Evolutionary conservation across 2,329 filamentous ascomycete species (phyloP), one percentile per base, ranked within the genome.

Genomic region (Diaporthe vexans): DNA sequence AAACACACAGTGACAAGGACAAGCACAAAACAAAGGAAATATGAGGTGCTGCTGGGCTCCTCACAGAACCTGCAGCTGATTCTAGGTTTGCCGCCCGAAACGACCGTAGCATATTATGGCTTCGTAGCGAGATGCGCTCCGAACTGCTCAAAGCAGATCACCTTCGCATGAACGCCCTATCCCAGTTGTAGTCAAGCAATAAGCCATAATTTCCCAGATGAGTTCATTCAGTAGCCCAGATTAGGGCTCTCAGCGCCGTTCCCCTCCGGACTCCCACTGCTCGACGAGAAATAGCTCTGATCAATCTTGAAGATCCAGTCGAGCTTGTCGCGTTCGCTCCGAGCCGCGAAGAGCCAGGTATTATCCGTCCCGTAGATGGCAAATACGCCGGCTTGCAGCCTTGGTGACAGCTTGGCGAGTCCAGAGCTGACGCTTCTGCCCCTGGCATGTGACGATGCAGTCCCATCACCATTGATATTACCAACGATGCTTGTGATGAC

Each of bases 251-350:
- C 83, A 26, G 82, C 80, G 21, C 82, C 82, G 76, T 84, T 86
- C 56, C 80, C 81, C 54, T 78, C 82, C 2, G 59, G 68, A 17
- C 74, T 76, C 56, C 77, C 78, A 76, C 86, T 88, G 72, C 83
- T 85, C 15, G 83, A 86, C 48, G 88, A 86, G 79, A 89, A 83
- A 78, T 89, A 91, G 69, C 93, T 94, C 86, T 98, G 94, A 83
- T 99, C 97, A 78, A 99, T 95, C 80, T 94, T 93, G 83, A 97
- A 90, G 78, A 99, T 98, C 97, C 97, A 99, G 82, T 98, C 97
- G 78, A 95, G 93, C 87, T 98, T 98, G 83, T 98, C 95, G 65
- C 92, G 90, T 85, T 98, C 96, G 79, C 92, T 96, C 74, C 95
- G 89, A 33, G 95, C 94, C 19, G 95, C 94, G 83, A 99, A 98